These are phyloP conservation scores for Tagetes erecta DNA, from an alignment of 129 eudicot genomes.

Conservation along the genomic window DNA sequence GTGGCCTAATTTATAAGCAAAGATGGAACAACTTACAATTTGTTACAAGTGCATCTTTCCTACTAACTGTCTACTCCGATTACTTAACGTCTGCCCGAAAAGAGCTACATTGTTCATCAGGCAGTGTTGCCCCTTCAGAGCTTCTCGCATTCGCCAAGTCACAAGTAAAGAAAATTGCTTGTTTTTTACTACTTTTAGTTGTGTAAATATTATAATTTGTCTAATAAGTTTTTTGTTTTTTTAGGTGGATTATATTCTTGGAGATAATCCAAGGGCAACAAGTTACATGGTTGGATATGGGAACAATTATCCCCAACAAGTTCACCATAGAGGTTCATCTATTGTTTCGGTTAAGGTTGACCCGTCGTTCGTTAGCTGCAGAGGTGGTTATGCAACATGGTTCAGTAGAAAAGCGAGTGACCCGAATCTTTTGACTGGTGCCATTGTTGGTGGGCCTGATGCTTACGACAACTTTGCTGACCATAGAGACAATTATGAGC, in stretches of 20 bases:
- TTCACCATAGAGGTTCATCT: slow-evolving; percentile 95
- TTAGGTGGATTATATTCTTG: slow-evolving; percentile 91
- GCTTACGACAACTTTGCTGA: slow-evolving; percentile 94
- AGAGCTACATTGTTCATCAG: slow-evolving; percentile 53
- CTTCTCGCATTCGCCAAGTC: slow-evolving; percentile 75
- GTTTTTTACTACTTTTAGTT: background rate
- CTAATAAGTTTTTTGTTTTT: background rate
- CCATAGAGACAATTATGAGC: slow-evolving; percentile 86
- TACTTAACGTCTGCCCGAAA: slow-evolving; percentile 66
- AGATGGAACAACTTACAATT: slow-evolving; percentile 96
- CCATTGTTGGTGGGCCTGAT: slow-evolving; percentile 97
- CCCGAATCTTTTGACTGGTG: slow-evolving; percentile 79
- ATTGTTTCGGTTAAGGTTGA: slow-evolving; percentile 70
- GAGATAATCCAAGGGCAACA: slow-evolving; percentile 91
- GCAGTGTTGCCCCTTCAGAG: slow-evolving; percentile 60
- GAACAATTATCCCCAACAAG: slow-evolving; percentile 71
- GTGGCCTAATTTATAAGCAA: slow-evolving; percentile 81
- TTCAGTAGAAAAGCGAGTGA: slow-evolving; percentile 70
- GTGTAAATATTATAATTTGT: background rate
- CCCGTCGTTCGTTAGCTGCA: slow-evolving; percentile 66
- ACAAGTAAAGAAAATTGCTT: slow-evolving; percentile 45
- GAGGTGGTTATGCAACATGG: slow-evolving; percentile 95
- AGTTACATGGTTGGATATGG: slow-evolving; percentile 99
- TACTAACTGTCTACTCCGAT: slow-evolving; percentile 80
- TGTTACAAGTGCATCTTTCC: slow-evolving; percentile 92